phyloP scores from a whole-genome alignment of 2,329 filamentous ascomycete genomes.

The Zarea fungicola region DNA sequence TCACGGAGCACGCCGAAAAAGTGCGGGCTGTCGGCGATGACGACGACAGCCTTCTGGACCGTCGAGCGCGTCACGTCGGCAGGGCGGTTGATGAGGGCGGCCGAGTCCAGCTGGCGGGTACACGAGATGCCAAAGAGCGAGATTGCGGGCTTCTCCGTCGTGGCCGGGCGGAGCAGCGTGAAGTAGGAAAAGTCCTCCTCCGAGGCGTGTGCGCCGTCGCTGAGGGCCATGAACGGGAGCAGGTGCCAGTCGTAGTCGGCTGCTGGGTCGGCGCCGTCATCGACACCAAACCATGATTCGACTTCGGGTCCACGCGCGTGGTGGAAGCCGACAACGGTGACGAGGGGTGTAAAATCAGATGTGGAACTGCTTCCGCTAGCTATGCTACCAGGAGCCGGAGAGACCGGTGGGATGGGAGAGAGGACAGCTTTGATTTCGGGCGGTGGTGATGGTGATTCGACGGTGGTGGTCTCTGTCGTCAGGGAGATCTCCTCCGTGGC shows the following conservation, averaged over 20 bases:
- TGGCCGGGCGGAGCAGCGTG: constrained; percentile 68
- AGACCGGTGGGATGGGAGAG: constrained; percentile 27
- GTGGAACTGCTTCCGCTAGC: constrained; percentile 21
- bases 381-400: constrained; percentile 26
- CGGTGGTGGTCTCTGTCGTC: not conserved
- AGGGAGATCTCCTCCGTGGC: constrained; percentile 3
- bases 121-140: constrained; percentile 96
- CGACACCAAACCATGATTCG: constrained; percentile 79
- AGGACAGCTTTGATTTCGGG: constrained; percentile 23
- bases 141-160: constrained; percentile 53
- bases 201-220: constrained; percentile 87
- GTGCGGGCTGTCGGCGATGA: constrained; percentile 86
- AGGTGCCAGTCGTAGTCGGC: constrained; percentile 83
- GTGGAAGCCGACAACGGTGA: constrained; percentile 79
- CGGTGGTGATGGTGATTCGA: not conserved
- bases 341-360: constrained; percentile 55
- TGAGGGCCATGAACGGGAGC: constrained; percentile 93
- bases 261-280: constrained; percentile 62
- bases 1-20: constrained; percentile 87
- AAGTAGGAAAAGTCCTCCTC: constrained; percentile 99
- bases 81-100: constrained; percentile 69
- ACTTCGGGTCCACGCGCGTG: constrained; percentile 88
- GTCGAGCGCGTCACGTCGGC: constrained; percentile 93
- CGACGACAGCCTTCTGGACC: constrained; percentile 95
- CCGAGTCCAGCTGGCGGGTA: constrained; percentile 82